Conservation (phyloP, 2,329 filamentous ascomycete genomes). For the Epichloe amarillans region DNA sequence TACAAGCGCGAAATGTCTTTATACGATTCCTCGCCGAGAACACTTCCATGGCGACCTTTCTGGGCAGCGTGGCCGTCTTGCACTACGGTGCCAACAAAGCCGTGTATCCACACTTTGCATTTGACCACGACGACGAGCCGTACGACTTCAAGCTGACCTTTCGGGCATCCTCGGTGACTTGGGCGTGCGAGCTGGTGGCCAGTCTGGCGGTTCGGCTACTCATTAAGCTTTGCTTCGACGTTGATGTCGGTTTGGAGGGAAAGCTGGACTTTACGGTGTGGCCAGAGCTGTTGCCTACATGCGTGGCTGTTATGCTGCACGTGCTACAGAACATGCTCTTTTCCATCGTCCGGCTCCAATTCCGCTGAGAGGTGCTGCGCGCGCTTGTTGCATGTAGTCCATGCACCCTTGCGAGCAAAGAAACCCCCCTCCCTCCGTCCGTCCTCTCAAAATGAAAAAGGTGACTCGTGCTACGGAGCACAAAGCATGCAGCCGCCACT, state of each 20-base stretch:
- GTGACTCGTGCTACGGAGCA: neutral
- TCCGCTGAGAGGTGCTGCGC: conserved; percentile 16
- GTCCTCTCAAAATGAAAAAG: neutral
- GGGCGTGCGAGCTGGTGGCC: conserved; percentile 52
- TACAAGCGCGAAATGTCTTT: conserved; percentile 52
- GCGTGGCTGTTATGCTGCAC: conserved; percentile 52
- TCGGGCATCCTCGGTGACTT: conserved; percentile 49
- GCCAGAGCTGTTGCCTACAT: conserved; percentile 54
- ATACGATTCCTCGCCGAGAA: conserved; percentile 55
- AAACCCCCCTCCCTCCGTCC: neutral
- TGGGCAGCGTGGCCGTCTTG: conserved; percentile 51
- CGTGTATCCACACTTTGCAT: conserved; percentile 58
- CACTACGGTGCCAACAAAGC: conserved; percentile 55
- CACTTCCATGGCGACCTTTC: conserved; percentile 53
- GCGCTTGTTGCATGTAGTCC: neutral
- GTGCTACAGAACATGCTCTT: conserved; percentile 62
- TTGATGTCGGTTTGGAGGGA: conserved; percentile 51
- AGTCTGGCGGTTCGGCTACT: conserved; percentile 46
- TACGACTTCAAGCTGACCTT: conserved; percentile 54
- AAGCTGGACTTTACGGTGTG: conserved; percentile 51
- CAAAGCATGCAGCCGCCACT: neutral
- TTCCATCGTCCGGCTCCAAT: conserved; percentile 52
- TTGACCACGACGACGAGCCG: conserved; percentile 33
- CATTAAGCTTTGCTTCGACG: conserved; percentile 43
- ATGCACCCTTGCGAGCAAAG: neutral